phyloP scores from a whole-genome alignment of 2,329 filamentous ascomycete species.

The Alternaria triticimaculans region DNA sequence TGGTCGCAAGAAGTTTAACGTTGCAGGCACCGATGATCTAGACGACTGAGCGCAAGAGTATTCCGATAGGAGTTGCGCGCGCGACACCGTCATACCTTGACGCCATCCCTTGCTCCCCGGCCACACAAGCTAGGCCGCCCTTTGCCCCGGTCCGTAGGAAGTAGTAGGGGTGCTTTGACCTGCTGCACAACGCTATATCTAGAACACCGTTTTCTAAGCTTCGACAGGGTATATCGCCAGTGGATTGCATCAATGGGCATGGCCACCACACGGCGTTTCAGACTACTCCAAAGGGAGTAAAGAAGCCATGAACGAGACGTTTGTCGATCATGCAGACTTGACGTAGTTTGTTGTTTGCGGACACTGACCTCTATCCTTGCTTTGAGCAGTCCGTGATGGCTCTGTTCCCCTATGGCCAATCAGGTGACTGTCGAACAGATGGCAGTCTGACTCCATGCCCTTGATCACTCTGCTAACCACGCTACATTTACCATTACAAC shows the following conservation, averaged over 20 bases:
- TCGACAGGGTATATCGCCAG: constrained; percentile 36
- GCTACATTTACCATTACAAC: constrained; percentile 43
- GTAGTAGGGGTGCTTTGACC: constrained; percentile 35
- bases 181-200: constrained; percentile 42
- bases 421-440: constrained; percentile 40
- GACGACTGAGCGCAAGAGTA: constrained; percentile 45
- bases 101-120: constrained; percentile 43
- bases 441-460: constrained; percentile 41
- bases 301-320: constrained; percentile 42
- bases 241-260: constrained; percentile 44
- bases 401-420: constrained; percentile 49
- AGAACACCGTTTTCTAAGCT: constrained; percentile 33
- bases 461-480: constrained; percentile 49
- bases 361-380: constrained; percentile 47
- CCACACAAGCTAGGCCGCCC: constrained; percentile 41
- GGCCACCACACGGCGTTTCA: constrained; percentile 44
- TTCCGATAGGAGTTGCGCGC: constrained; percentile 35
- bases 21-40: constrained; percentile 71
- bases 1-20: constrained; percentile 87
- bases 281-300: constrained; percentile 32
- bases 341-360: constrained; percentile 41
- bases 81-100: constrained; percentile 41
- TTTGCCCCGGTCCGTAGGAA: constrained; percentile 39
- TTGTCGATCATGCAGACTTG: constrained; percentile 40
- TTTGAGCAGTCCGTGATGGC: constrained; percentile 44